Evolutionary conservation across 768 basidiomycete genomes (phyloP), one percentile per base, ranked within the genome.

Genomic region (Dioszegia aurantiaca): DNA sequence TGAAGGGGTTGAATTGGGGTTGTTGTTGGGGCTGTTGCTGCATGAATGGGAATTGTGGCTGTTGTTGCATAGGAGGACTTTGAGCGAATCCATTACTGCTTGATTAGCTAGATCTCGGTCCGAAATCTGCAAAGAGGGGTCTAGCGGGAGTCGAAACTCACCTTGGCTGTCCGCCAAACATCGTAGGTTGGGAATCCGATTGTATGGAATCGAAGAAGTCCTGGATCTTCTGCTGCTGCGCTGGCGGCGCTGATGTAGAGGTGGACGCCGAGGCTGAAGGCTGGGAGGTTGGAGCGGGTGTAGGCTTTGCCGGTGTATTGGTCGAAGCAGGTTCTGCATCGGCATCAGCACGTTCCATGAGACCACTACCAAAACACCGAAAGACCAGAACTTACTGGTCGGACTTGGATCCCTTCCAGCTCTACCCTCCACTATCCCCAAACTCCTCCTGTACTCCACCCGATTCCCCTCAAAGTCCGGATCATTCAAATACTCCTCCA

Each of bases 381-480:
- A n/a, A n/a, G n/a, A n/a, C n/a, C n/a, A n/a, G 10, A 28, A 56
- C 31, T 11, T 26, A 44, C 59, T 60, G n/a, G 14, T 41, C 19
- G 62, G 64, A 30, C 57, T 57, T 19, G 66, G 60, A 9, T 53
- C 41, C 46, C 54, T 67, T 33, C 48, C 61, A 57, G 40, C 44
- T 55, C 62, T 63, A 3, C 71, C 74, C 60, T 88, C 88, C 2
- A 83, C 82, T 2, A 83, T 80, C 4, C 81, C 82, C 76, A 89
- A 89, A 74, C 85, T 90, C 23, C 85, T 80, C 77, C 83, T 91
- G 79, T 99, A 97, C 70, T 98, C 95, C 9, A 87, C 79, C 61
- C 94, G 80, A 76, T 97, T 98, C 77, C 89, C 86, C 76, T 98
- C 95, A 66, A 99, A 99, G 70, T 91, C 91, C 23, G 93, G 89